Conservation (phyloP, 352 stramenopile genomes). For the Globisporangium viniferum region DNA sequence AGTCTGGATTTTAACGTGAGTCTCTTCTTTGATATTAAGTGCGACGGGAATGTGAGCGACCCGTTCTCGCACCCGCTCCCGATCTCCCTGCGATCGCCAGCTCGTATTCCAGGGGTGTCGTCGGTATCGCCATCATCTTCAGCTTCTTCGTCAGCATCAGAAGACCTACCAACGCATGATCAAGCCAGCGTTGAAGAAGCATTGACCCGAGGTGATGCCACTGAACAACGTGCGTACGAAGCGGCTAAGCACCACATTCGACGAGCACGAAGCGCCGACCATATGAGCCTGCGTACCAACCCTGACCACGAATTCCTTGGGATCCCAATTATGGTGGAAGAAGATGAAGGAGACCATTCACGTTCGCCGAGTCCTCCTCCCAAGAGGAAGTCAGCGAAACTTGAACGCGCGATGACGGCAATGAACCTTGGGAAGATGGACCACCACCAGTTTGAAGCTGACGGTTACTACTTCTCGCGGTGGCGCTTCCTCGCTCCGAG, state of each 20-base stretch:
- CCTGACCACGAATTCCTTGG: constrained; percentile 1
- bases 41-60: constrained; percentile 46
- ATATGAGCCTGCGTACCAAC: constrained; percentile 15
- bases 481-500: constrained; percentile 69
- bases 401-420: constrained; percentile 32
- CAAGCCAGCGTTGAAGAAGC: neutral
- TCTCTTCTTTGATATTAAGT: constrained; percentile 79
- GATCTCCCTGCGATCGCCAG: constrained; percentile 42
- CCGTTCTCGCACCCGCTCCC: constrained; percentile 73
- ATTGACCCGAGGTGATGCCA: neutral
- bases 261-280: constrained; percentile 24
- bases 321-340: neutral
- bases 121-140: constrained; percentile 11
- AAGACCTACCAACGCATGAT: constrained; percentile 4
- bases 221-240: neutral
- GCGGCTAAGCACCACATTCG: constrained; percentile 12
- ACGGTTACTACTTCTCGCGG: constrained; percentile 31
- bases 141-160: constrained; percentile 6
- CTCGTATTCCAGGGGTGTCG: neutral
- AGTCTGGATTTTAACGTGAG: constrained; percentile 79
- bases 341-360: neutral
- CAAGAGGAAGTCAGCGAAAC: constrained; percentile 12
- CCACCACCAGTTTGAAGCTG: constrained; percentile 27
- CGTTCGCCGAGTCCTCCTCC: neutral
- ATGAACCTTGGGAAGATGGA: constrained; percentile 31